Conservation (phyloP, 177 flowering plant species). For the Vitis hybrid region DNA sequence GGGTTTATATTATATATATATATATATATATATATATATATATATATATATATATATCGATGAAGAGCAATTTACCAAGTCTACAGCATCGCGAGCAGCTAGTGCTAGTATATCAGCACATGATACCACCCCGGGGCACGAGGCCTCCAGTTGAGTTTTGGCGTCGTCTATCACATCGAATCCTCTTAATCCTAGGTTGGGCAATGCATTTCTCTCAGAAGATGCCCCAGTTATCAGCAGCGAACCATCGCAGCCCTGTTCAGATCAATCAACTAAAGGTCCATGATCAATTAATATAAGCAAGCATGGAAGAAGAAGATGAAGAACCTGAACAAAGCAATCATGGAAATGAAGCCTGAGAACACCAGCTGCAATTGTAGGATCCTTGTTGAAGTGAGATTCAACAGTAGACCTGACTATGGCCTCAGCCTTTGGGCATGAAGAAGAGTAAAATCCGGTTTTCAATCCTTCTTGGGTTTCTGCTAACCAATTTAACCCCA, state of each 20-base stretch:
- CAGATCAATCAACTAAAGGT: neutral
- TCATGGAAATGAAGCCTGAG: constrained; percentile 83
- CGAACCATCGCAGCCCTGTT: constrained; percentile 80
- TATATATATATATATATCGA: too few relatives aligned
- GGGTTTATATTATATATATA: too few relatives aligned
- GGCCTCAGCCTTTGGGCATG: constrained; percentile 63
- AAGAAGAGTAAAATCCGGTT: constrained; percentile 53
- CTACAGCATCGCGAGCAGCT: constrained; percentile 77
- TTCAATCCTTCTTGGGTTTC: constrained; percentile 36
- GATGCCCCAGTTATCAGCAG: constrained; percentile 50
- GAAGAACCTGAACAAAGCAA: constrained; percentile 65
- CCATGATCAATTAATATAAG: neutral
- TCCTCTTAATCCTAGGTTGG: constrained; percentile 64
- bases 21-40: too few relatives aligned
- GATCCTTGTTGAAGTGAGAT: constrained; percentile 47
- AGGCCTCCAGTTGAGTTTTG: constrained; percentile 53
- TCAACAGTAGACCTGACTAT: constrained; percentile 58
- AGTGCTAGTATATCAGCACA: constrained; percentile 77
- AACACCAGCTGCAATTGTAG: constrained; percentile 65
- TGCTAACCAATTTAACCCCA: constrained; percentile 20
- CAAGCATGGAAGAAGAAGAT: neutral
- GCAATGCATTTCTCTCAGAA: constrained; percentile 53
- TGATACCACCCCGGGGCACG: constrained; percentile 70
- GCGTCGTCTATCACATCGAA: constrained; percentile 73
- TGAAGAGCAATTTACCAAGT: constrained; percentile 36